Conservation (phyloP, 2,329 filamentous ascomycete species). For the Fusarium sambucinum region DNA sequence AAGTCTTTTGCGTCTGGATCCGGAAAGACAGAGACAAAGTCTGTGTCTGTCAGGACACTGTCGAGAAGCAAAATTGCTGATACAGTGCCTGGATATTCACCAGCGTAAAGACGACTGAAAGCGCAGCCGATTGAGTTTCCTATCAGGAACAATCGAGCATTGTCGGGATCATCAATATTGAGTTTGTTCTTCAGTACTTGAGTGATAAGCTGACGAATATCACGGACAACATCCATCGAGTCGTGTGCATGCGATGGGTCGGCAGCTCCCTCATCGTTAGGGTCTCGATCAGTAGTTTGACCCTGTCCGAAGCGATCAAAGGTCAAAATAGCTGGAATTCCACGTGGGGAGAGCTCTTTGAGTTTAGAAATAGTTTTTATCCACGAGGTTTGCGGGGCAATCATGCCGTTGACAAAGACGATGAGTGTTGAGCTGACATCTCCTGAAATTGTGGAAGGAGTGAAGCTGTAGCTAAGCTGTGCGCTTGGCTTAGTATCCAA, state of each 20-base stretch:
- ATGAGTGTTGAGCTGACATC: conserved; percentile 4
- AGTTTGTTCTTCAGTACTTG: conserved; percentile 23
- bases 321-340: conserved; percentile 58
- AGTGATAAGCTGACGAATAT: conserved; percentile 36
- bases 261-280: conserved; percentile 56
- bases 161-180: not conserved
- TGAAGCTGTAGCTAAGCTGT: conserved; percentile 37
- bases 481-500: conserved; percentile 38
- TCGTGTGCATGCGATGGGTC: conserved; percentile 61
- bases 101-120: conserved; percentile 64
- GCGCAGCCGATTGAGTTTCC: conserved; percentile 44
- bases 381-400: conserved; percentile 40
- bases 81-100: conserved; percentile 59
- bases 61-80: conserved; percentile 65
- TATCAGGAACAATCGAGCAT: conserved; percentile 23
- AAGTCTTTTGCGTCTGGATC: conserved; percentile 64
- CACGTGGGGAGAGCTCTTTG: not conserved
- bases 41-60: conserved; percentile 68
- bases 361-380: conserved; percentile 20
- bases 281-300: conserved; percentile 56
- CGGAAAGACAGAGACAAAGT: conserved; percentile 67
- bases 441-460: not conserved
- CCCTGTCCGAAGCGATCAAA: conserved; percentile 72
- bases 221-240: conserved; percentile 51
- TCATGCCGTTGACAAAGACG: conserved; percentile 45